These are phyloP conservation scores for Apodospora peruviana DNA, from an alignment of 495 filamentous ascomycete genomes.

Conservation along the genomic window DNA sequence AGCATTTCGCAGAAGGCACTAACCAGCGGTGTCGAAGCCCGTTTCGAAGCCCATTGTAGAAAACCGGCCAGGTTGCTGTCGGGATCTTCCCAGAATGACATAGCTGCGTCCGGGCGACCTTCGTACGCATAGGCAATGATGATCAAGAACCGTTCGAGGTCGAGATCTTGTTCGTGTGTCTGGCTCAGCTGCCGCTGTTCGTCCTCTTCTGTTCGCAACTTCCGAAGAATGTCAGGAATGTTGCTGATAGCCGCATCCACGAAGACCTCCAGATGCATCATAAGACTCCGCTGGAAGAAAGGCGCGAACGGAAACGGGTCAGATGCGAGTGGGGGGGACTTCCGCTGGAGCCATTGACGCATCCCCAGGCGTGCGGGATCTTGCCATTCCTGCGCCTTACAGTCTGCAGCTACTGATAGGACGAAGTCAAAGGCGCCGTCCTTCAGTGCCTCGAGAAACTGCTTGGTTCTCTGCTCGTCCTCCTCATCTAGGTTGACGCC, in stretches of 20 bases:
- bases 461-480: slow-evolving; percentile 58
- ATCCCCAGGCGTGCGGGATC: slow-evolving; percentile 72
- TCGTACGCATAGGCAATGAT: slow-evolving; percentile 91
- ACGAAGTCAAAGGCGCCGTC: slow-evolving; percentile 92
- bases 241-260: slow-evolving; percentile 89
- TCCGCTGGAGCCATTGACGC: slow-evolving; percentile 69
- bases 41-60: slow-evolving; percentile 86
- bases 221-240: slow-evolving; percentile 85
- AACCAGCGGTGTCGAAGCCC: slow-evolving; percentile 86
- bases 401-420: slow-evolving; percentile 73
- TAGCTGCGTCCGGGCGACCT: slow-evolving; percentile 70
- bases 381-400: slow-evolving; percentile 66
- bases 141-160: slow-evolving; percentile 85
- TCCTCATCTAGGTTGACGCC: slow-evolving; percentile 53
- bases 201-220: slow-evolving; percentile 83
- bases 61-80: slow-evolving; percentile 92
- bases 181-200: slow-evolving; percentile 70
- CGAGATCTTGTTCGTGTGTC: slow-evolving; percentile 66
- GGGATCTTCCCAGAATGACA: slow-evolving; percentile 81
- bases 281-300: slow-evolving; percentile 61
- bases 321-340: slow-evolving; percentile 58
- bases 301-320: slow-evolving; percentile 57
- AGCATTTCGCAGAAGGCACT: slow-evolving; percentile 96
- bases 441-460: slow-evolving; percentile 71
- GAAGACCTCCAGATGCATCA: slow-evolving; percentile 77